A percentile compares a stretch with the other conserved stretches of the same genome.
These are phyloP conservation scores for Fusarium begoniae DNA, from an alignment of 2,329 filamentous ascomycete species.

Conservation along the genomic window DNA sequence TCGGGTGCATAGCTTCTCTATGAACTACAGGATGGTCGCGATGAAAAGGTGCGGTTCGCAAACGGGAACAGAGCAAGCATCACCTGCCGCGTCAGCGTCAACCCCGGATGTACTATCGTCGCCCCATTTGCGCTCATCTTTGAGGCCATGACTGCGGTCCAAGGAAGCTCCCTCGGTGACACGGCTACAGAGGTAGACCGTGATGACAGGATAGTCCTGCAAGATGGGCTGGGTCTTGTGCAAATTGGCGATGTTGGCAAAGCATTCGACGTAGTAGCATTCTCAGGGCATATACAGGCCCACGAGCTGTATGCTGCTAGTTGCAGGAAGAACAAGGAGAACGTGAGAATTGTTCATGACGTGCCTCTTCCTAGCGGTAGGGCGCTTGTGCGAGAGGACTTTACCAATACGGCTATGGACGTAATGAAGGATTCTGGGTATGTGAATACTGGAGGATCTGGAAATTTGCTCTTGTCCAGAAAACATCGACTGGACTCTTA, in stretches of 20 bases:
- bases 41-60: neutral
- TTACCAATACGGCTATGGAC: neutral
- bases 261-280: neutral
- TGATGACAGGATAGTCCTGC: neutral
- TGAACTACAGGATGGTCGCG: neutral
- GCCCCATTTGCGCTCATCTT: neutral
- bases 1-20: neutral
- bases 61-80: neutral
- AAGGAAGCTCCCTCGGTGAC: neutral
- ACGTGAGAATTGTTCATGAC: fast-evolving
- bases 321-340: neutral
- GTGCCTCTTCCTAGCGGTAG: neutral
- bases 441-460: neutral
- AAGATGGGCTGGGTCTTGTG: neutral
- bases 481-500: neutral
- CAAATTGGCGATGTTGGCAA: neutral
- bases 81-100: neutral
- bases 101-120: neutral
- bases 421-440: neutral
- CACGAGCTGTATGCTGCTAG: neutral
- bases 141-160: neutral
- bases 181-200: neutral
- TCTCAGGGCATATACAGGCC: neutral
- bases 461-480: neutral
- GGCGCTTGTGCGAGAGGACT: neutral